A percentile compares a stretch with the other conserved stretches of the same genome.
Conservation (phyloP, 2,329 filamentous ascomycete species). For the Penicillium sp. region DNA sequence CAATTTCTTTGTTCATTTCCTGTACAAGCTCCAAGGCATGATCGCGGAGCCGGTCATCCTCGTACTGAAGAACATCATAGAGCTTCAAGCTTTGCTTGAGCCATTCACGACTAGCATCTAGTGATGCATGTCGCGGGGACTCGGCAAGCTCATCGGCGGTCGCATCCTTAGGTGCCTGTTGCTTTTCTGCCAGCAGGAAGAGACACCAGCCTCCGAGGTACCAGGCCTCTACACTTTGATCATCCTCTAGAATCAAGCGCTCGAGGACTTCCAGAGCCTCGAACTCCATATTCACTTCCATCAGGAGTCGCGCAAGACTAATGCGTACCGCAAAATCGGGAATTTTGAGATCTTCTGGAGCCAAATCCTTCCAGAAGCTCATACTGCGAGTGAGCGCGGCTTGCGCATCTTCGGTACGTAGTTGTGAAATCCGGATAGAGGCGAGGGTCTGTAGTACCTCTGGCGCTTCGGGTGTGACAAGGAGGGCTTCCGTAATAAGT, state of each 20-base stretch:
- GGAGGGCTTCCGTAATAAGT: conserved; percentile 83
- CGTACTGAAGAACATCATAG: conserved; percentile 77
- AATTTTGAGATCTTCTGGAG: conserved; percentile 66
- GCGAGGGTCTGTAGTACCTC: conserved; percentile 96
- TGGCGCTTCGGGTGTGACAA: conserved; percentile 75
- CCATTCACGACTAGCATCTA: conserved; percentile 78
- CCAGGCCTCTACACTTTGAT: conserved; percentile 92
- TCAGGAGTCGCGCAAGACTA: conserved; percentile 76
- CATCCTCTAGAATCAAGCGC: conserved; percentile 80
- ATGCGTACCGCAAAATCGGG: conserved; percentile 86
- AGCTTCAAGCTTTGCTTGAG: conserved; percentile 75
- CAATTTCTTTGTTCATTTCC: conserved; percentile 63
- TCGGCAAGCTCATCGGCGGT: conserved; percentile 38
- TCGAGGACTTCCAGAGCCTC: conserved; percentile 84
- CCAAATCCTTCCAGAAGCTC: conserved; percentile 76
- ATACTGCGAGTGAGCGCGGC: conserved; percentile 76
- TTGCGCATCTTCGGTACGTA: conserved; percentile 72
- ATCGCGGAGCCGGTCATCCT: conserved; percentile 46
- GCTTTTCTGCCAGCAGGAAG: conserved; percentile 61
- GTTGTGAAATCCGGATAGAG: conserved; percentile 88
- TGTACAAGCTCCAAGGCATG: conserved; percentile 46
- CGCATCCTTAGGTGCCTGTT: conserved; percentile 39
- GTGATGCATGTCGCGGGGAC: conserved; percentile 59
- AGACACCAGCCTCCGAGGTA: conserved; percentile 95
- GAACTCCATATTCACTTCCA: conserved; percentile 84